These are phyloP conservation scores for Umbellularia californica DNA, from an alignment of 164 flowering plant species.

Conservation along the genomic window DNA sequence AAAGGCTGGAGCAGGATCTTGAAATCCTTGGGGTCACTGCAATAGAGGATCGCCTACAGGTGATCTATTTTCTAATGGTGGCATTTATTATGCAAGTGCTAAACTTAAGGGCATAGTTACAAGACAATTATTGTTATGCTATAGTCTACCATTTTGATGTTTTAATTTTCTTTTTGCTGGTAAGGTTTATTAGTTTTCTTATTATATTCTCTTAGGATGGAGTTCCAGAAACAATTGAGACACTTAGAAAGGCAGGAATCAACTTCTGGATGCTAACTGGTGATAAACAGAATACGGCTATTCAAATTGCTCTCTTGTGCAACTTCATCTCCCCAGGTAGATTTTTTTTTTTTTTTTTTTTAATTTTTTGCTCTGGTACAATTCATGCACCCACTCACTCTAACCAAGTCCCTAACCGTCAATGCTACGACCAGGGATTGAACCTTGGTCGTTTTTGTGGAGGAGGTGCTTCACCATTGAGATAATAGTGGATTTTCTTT, in stretches of 20 bases:
- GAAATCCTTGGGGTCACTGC: conserved; percentile 96
- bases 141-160: background rate
- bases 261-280: conserved; percentile 99
- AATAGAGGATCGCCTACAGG: conserved; percentile 97
- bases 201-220: conserved; percentile 62
- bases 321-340: conserved; percentile 95
- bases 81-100: background rate
- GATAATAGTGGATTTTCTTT: too few species aligned
- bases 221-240: conserved; percentile 94
- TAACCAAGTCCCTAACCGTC: too few species aligned
- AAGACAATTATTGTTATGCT: background rate
- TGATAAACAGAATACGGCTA: conserved; percentile 94
- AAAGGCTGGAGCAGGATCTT: conserved; percentile 78
- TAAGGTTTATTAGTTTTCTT: background rate
- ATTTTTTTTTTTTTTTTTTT: background rate
- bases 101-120: background rate
- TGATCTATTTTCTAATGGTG: conserved; percentile 14
- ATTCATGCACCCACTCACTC: too few species aligned
- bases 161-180: background rate
- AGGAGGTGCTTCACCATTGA: too few species aligned
- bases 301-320: conserved; percentile 94
- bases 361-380: too few species aligned
- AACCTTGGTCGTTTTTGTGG: too few species aligned
- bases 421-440: too few species aligned
- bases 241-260: conserved; percentile 92